Base-by-base conservation (phyloP, 164 flowering plant species). In the Stephania japonica region DNA sequence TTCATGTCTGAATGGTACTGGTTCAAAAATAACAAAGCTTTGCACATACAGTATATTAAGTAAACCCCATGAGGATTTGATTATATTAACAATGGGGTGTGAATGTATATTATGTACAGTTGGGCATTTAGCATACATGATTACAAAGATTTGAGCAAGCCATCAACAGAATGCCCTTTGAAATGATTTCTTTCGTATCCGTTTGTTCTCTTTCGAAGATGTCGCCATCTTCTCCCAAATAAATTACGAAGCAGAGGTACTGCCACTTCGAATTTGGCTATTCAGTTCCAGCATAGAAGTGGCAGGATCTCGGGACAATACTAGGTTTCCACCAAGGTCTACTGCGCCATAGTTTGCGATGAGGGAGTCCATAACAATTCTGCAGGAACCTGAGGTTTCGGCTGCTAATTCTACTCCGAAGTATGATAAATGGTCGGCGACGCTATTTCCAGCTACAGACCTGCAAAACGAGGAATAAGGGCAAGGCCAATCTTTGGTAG, bases 401-500 rank as follows among this genome's bases (percentile, higher is more conserved):
- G 87, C 85, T 79, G 71, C 76, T 73, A 96, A 80, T 16, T 83
- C 78, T 49, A 93, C 86, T 2, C 94, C 94, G 75, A 61, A 96
- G 75, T 96, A 96, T 3, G 38, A 38, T 49, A 91, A 71, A 79
- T 96, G 99, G 81, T 96, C 99, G 43, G 85, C 26, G 47, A 96
- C 80, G 81, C 98, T 93, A 76, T 81, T 90, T 65, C 99, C 99
- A 7, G 70, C 10, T 41, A 93, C 99, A 16, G 99, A 96, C 85
- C 99, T 94, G 91, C 77, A 79, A 27, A 71, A 32, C 56, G 21
- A 56, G 14, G 18, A 38, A 62, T 70, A 27, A 70, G 68, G 74
- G 26, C 72, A 16, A 19, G 11, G 41, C 18, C 21, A 4, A 65
- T 41, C 10, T 49, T 32, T 42, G 44, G 26, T 13, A 23, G 32